Conservation (phyloP, 176 grass and related monocot species). For the Hordeum marinum region DNA sequence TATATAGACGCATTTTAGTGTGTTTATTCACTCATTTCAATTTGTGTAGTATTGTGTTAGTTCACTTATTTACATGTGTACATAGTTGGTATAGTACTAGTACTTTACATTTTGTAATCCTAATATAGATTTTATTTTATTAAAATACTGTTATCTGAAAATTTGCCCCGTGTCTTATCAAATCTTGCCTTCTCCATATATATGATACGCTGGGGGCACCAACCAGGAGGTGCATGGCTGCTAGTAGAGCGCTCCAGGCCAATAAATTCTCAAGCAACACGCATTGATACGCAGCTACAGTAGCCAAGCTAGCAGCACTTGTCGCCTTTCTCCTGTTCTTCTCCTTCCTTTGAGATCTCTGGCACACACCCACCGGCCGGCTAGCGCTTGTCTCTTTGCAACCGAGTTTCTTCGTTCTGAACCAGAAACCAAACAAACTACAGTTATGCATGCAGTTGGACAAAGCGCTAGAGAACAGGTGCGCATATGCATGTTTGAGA, state of each 20-base stretch:
- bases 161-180: not conserved
- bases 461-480: conserved; percentile 24
- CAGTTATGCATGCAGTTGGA: conserved; percentile 25
- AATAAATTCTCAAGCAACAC: conserved; percentile 32
- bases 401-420: conserved; percentile 8
- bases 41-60: no score
- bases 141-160: not conserved
- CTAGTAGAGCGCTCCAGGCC: not conserved
- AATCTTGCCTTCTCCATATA: not conserved
- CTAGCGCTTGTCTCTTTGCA: conserved; percentile 33
- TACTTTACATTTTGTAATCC: not conserved
- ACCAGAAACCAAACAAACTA: conserved; percentile 26
- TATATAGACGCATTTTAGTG: no score
- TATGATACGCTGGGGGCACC: not conserved
- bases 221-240: conserved; percentile 21
- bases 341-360: conserved; percentile 17
- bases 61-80: no score
- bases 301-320: conserved; percentile 18
- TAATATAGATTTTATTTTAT: not conserved
- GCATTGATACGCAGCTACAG: conserved; percentile 4
- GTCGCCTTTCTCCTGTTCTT: conserved; percentile 41
- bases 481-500: not conserved
- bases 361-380: not conserved
- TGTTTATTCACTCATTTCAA: no score
- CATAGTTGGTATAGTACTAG: no score